Base-by-base conservation (phyloP, 768 basidiomycete species). In the Macrolepiota fuliginosa region DNA sequence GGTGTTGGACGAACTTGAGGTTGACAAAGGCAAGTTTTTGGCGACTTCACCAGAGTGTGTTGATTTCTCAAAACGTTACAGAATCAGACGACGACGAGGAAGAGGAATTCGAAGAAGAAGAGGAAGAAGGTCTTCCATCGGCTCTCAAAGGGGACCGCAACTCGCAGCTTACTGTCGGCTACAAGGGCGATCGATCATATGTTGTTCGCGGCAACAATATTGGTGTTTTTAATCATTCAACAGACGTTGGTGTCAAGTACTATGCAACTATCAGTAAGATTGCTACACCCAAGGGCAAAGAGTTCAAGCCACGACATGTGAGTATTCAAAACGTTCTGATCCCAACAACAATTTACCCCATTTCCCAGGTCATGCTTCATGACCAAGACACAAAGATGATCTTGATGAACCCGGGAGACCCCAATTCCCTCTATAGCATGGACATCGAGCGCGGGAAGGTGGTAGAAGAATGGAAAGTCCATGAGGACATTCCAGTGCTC, bases 401-500 rank as follows among this genome's bases (percentile, higher is more conserved):
- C 57, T 72, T 99, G 59, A 92, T 92, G 85, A 90, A 97, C 70
- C 87, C 93, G 3, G 72, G 75, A 40, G 86, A 94, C 40, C 87
- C 90, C 2, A 86, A 93, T 68, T 88, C 94, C 0, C 77, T 99
- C 46, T 97, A 87, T 76, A 87, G 81, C 65, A 87, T 98, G 83
- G 97, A 99, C 76, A 84, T 99, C 63, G 91, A 96, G 73, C 87
- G 88, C 25, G 97, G 94, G 46, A 96, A 97, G 75, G 88, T 99
- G 29, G 94, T 98, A 22, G 97, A 99, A 71, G 97, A 99, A 72
- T 98, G 94, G 95, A 96, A 94, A 71, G 88, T 99, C n/a, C 89
- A 95, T 71, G 94, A 98, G 37, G 81, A 90, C 69, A 80, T 98
- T 65, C 79, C 82, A 15, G 92, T 99, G 65, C 83, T 90, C 72